phyloP scores from a whole-genome alignment of 768 basidiomycete species.

The Rhodotorula toruloides region DNA sequence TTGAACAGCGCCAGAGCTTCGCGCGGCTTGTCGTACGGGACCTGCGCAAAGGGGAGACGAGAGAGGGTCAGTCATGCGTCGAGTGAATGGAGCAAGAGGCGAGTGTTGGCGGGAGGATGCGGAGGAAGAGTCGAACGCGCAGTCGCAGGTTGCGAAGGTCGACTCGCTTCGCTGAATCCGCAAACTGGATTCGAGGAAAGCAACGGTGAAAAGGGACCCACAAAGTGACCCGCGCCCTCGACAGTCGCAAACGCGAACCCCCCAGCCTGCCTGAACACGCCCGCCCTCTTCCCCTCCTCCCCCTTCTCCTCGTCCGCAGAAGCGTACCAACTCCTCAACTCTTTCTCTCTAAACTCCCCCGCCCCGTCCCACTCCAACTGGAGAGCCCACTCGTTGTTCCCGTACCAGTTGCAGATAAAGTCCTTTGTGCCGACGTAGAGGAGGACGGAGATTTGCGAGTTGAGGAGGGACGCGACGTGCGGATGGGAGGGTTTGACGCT shows the following conservation, averaged over 20 bases:
- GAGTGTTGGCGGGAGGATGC: background rate
- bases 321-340: constrained; percentile 32
- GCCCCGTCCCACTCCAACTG: constrained; percentile 24
- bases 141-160: no score
- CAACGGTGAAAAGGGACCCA: background rate
- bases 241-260: constrained; percentile 41
- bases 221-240: constrained; percentile 37
- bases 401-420: constrained; percentile 36
- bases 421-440: constrained; percentile 37
- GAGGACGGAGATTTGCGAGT: constrained; percentile 32
- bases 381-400: constrained; percentile 32
- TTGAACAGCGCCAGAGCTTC: constrained; percentile 38
- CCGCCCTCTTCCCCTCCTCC: constrained; percentile 21
- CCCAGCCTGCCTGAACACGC: constrained; percentile 29
- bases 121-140: no score
- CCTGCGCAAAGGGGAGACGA: background rate
- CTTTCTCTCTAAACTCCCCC: constrained; percentile 15
- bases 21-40: constrained; percentile 39
- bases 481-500: constrained; percentile 26
- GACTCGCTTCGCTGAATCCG: no score
- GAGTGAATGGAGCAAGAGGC: no score
- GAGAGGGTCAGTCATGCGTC: no score
- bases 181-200: no score
- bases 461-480: constrained; percentile 34
- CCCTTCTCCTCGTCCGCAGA: background rate